A percentile compares a stretch with the other conserved stretches of the same genome.
Conservation (phyloP, 352 stramenopile species). For the Pythium chondricola region DNA sequence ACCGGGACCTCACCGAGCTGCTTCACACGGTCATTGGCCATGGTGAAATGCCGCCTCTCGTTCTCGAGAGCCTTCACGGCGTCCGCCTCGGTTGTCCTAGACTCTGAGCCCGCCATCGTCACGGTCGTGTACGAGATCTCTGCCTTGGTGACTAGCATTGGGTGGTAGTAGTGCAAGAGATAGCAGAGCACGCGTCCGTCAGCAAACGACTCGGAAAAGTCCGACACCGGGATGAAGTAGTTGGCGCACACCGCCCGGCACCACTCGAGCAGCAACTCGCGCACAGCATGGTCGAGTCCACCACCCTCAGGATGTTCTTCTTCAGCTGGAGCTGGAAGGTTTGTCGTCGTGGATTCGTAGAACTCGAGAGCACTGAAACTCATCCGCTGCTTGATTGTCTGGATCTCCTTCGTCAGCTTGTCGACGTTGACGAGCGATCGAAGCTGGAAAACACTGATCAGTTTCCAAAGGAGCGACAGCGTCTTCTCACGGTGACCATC, state of each 20-base stretch:
- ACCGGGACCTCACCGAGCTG: conserved; percentile 91
- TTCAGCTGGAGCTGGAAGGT: conserved; percentile 1
- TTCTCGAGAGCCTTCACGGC: conserved; percentile 34
- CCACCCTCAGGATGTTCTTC: conserved; percentile 25
- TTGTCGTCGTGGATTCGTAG: conserved; percentile 24
- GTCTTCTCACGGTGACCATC: conserved; percentile 93
- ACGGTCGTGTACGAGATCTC: conserved; percentile 51
- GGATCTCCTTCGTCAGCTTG: conserved; percentile 75
- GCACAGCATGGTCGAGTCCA: conserved; percentile 29
- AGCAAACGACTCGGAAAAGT: conserved; percentile 92
- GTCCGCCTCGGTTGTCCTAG: conserved; percentile 16
- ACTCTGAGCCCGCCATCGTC: conserved; percentile 31
- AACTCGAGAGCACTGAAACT: conserved; percentile 62
- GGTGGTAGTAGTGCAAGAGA: conserved; percentile 95
- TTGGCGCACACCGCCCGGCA: conserved; percentile 89
- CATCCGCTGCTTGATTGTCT: conserved; percentile 57
- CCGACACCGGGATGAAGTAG: conserved; percentile 78
- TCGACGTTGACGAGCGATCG: conserved; percentile 75
- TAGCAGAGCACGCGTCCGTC: conserved; percentile 91
- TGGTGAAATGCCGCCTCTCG: conserved; percentile 80
- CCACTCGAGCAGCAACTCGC: conserved; percentile 87
- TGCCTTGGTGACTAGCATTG: conserved; percentile 73
- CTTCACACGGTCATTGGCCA: conserved; percentile 86
- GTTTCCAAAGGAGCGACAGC: conserved; percentile 92
- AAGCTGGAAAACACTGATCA: conserved; percentile 90